phyloP scores from a whole-genome alignment of 2,329 filamentous ascomycete species.

The Dactylellina cionopaga region DNA sequence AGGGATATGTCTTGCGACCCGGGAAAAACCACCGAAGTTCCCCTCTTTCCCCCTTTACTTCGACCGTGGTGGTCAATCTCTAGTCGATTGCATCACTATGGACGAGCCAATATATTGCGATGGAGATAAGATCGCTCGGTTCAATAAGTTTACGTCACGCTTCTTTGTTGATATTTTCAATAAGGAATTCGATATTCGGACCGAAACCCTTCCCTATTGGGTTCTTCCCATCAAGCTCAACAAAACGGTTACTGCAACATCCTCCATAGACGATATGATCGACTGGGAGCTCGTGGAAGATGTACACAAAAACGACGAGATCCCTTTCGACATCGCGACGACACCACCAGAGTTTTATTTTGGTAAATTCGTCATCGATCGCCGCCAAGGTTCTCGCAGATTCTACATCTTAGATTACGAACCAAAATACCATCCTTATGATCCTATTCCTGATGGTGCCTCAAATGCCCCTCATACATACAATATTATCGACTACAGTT shows the following conservation, averaged over 20 bases:
- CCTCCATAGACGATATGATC: constrained; percentile 61
- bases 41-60: constrained; percentile 78
- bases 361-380: constrained; percentile 69
- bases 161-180: constrained; percentile 88
- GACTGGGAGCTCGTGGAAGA: constrained; percentile 71
- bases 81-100: constrained; percentile 66
- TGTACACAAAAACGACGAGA: constrained; percentile 59
- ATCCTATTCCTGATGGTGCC: constrained; percentile 71
- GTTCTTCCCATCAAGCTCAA: constrained; percentile 69
- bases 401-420: constrained; percentile 68
- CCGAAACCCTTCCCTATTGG: constrained; percentile 80
- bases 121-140: constrained; percentile 63
- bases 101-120: constrained; percentile 62
- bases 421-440: constrained; percentile 70
- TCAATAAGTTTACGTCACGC: constrained; percentile 78
- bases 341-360: constrained; percentile 65
- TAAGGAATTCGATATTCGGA: constrained; percentile 77
- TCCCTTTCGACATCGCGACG: constrained; percentile 62
- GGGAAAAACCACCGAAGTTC: constrained; percentile 71
- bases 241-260: constrained; percentile 32
- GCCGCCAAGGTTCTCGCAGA: constrained; percentile 72
- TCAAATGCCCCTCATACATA: constrained; percentile 65
- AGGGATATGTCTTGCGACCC: constrained; percentile 76
- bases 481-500: constrained; percentile 83
- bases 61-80: constrained; percentile 70